Base-by-base conservation (phyloP, 1,284 basidiomycete species). In the Malassezia caprae region DNA sequence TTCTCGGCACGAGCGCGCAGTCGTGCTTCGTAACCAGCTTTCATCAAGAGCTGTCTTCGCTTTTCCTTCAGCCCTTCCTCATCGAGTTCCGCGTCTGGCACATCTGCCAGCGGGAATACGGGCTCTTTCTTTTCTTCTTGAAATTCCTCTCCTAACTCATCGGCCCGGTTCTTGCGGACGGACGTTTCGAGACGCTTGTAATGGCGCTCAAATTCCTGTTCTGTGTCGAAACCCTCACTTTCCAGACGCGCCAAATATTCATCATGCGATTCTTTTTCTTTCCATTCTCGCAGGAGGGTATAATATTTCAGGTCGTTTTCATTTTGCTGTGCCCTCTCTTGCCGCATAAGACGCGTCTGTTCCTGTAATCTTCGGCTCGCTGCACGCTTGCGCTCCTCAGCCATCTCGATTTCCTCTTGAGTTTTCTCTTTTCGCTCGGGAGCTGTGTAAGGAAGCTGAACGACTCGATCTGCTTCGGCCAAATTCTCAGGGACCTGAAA, bases 41-140 rank as follows among this genome's bases (percentile, higher is more conserved):
- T 98, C 78, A 94, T 79, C 32, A 98, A 79, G 59, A 84, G 85
- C 76, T 98, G 94, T 64, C 85, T 87, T 67, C 85, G 84, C 78
- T 98, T 99, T 76, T 99, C 94, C 75, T 89, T 96, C 44, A 96
- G 71, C 13, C 84, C 82, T 44, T 96, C 91, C 72, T 96, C 91
- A 65, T 89, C 89, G 19, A 99, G 81, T 82, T 94, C 87, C 17
- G 83, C 85, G 76, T 99, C 94, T 0, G 90, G 89, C 1, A 87
- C 80, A 65, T 96, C 90, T 13, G 93, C 78, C 2, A 99, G 80
- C 6, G 89, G 90, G 78, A 91, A 98, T 0, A 82, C 82, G 0
- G 83, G 80, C 8, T 86, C 84, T 58, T 90, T 89, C 73, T 81
- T 76, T 28, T 72, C 65, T 26, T 77, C 78, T 21, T 67, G 61